Conservation (phyloP, 108 stramenopile species). For the Skeletonema menzelii region DNA sequence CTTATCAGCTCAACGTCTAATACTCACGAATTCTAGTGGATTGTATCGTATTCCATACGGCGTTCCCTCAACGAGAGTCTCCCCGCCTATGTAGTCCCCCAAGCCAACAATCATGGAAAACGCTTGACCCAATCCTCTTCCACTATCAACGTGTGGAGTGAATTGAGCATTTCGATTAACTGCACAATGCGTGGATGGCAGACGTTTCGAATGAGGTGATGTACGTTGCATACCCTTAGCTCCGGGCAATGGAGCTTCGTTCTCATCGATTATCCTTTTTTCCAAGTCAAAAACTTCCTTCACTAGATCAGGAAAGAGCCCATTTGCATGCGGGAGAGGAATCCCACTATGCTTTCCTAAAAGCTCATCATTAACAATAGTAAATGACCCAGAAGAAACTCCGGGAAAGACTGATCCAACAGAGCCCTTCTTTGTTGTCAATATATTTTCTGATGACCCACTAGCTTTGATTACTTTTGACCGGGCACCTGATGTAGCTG, state of each 20-base stretch:
- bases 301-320: slow-evolving; percentile 90
- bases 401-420: slow-evolving; percentile 24
- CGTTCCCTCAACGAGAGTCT: slow-evolving; percentile 75
- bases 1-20: too few species aligned
- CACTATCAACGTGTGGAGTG: slow-evolving; percentile 91
- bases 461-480: slow-evolving; percentile 56
- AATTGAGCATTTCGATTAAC: slow-evolving; percentile 93
- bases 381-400: slow-evolving; percentile 62
- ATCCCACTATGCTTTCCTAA: slow-evolving; percentile 25
- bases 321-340: slow-evolving; percentile 64
- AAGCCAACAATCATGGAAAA: slow-evolving; percentile 88
- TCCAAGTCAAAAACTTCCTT: slow-evolving; percentile 87
- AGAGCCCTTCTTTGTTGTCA: slow-evolving; percentile 28
- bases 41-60: slow-evolving; percentile 77
- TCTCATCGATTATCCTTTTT: slow-evolving; percentile 21
- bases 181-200: slow-evolving; percentile 83
- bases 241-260: slow-evolving; percentile 55
- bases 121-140: slow-evolving; percentile 82
- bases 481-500: slow-evolving; percentile 65
- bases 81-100: slow-evolving; percentile 87
- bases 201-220: slow-evolving; percentile 72
- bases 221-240: slow-evolving; percentile 83
- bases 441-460: slow-evolving; percentile 16
- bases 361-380: slow-evolving; percentile 57
- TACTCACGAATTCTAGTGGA: slow-evolving; percentile 85